Percentiles rank a stretch among this genome's conserved stretches.
Conservation (phyloP, 148 eudicot genomes). For the Spergularia bocconei region DNA sequence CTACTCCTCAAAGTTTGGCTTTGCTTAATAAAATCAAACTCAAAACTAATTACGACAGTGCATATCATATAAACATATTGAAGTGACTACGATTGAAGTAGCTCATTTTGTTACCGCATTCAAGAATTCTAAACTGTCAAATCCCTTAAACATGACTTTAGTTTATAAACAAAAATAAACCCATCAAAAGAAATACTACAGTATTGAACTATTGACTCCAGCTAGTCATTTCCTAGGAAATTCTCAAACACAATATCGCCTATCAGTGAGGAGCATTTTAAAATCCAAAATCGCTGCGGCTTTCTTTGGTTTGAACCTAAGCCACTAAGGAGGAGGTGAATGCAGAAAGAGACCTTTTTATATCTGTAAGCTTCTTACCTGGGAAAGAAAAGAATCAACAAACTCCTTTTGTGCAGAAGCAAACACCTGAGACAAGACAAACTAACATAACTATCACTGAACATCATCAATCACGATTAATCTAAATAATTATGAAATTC, state of each 20-base stretch:
- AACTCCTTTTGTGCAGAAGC: slow-evolving; percentile 91
- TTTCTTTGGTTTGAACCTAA: background rate
- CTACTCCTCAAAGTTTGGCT: background rate
- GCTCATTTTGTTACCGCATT: background rate
- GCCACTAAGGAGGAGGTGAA: background rate
- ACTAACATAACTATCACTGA: slow-evolving; percentile 6
- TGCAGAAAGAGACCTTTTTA: background rate
- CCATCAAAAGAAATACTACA: background rate
- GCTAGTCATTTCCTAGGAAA: background rate
- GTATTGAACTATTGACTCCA: too few species aligned
- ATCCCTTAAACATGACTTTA: background rate
- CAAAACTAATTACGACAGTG: background rate
- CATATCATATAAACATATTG: background rate
- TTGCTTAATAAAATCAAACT: background rate
- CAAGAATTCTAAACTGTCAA: background rate
- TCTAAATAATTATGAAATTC: too few species aligned
- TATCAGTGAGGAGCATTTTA: background rate
- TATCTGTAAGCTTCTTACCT: slow-evolving; percentile 43
- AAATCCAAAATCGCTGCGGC: background rate
- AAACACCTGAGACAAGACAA: slow-evolving; percentile 57
- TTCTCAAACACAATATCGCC: background rate
- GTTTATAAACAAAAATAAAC: background rate
- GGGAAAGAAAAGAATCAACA: slow-evolving; percentile 90
- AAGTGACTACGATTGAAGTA: background rate
- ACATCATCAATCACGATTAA: slow-evolving; percentile 5